These are phyloP conservation scores for Solanum sitiens DNA, from an alignment of 257 asterid genomes.

Conservation along the genomic window DNA sequence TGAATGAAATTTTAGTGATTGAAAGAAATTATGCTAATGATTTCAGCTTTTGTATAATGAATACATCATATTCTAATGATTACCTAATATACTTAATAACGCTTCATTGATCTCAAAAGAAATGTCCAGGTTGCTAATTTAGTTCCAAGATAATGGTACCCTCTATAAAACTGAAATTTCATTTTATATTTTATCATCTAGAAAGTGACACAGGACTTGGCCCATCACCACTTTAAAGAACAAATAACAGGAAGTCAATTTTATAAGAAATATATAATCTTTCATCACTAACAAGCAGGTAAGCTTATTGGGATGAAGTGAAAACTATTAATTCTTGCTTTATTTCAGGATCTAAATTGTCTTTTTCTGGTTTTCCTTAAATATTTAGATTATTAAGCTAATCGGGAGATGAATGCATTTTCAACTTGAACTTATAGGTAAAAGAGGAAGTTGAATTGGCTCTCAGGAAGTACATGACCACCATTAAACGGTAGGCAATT, in stretches of 20 bases:
- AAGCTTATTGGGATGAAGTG: background rate
- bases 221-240: background rate
- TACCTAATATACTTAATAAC: background rate
- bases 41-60: background rate
- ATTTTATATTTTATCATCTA: background rate
- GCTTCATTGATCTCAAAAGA: background rate
- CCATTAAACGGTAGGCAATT: constrained; percentile 42
- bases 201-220: background rate
- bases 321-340: background rate
- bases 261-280: background rate
- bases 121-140: background rate
- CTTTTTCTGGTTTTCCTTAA: background rate
- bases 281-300: background rate
- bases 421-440: constrained; percentile 43
- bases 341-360: background rate
- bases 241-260: background rate
- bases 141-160: background rate
- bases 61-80: background rate
- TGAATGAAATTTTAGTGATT: background rate
- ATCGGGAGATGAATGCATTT: background rate
- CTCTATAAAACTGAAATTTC: background rate
- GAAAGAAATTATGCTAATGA: background rate
- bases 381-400: background rate
- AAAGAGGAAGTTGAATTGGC: constrained; percentile 93
- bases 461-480: constrained; percentile 49